A percentile compares a stretch with the other conserved stretches of the same genome.
These are phyloP conservation scores for Dorcoceras hygrometricum DNA, from an alignment of 257 asterid genomes.

Conservation along the genomic window DNA sequence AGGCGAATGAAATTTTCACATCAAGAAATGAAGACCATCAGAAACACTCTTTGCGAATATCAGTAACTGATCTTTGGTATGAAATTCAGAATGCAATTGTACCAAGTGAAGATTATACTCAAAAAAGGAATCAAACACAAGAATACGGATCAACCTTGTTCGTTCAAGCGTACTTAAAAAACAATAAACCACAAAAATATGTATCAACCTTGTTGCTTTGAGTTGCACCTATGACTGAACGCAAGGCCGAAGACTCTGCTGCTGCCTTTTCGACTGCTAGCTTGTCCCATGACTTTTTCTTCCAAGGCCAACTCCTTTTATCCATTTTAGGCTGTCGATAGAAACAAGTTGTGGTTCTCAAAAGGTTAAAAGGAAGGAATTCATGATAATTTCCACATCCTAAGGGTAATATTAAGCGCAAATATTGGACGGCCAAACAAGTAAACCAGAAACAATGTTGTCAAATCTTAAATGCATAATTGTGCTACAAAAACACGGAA, in stretches of 20 bases:
- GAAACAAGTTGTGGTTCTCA: slow-evolving; percentile 13
- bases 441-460: slow-evolving; percentile 12
- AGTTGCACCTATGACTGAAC: slow-evolving; percentile 44
- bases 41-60: neutral
- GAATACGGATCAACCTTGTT: slow-evolving; percentile 49
- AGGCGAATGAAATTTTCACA: neutral
- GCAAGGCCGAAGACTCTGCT: slow-evolving; percentile 38
- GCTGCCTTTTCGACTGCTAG: slow-evolving; percentile 48
- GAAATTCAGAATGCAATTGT: neutral
- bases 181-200: slow-evolving; percentile 15
- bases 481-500: slow-evolving; percentile 25
- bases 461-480: slow-evolving; percentile 29
- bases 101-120: neutral
- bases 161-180: slow-evolving; percentile 25
- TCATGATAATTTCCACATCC: slow-evolving; percentile 24
- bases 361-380: neutral
- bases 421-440: slow-evolving; percentile 6
- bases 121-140: slow-evolving; percentile 12
- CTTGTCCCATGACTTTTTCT: slow-evolving; percentile 91
- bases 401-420: slow-evolving; percentile 17
- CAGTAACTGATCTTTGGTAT: neutral
- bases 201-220: slow-evolving; percentile 55
- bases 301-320: slow-evolving; percentile 96
- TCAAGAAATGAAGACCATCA: neutral
- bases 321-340: slow-evolving; percentile 57